A percentile compares a stretch with the other conserved stretches of the same genome.
phyloP scores from a whole-genome alignment of 352 stramenopile species.

The Pythium periplocum region DNA sequence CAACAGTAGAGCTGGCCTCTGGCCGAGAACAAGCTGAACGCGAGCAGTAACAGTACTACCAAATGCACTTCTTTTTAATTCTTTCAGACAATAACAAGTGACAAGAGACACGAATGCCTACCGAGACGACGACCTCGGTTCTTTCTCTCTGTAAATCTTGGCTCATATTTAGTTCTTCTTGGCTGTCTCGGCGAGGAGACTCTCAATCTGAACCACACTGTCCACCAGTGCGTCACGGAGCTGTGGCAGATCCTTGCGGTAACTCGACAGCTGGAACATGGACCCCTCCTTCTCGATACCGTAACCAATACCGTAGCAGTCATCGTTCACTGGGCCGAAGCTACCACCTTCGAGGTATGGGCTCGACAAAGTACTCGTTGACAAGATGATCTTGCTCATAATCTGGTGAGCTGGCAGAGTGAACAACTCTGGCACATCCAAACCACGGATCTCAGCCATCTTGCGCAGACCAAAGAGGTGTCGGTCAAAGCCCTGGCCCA shows the following conservation, averaged over 20 bases:
- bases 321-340: conserved; percentile 86
- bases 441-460: conserved; percentile 58
- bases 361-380: conserved; percentile 86
- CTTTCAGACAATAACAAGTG: too few relatives aligned
- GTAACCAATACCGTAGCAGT: conserved; percentile 90
- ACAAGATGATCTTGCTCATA: conserved; percentile 88
- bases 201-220: conserved; percentile 71
- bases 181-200: conserved; percentile 37
- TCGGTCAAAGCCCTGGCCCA: conserved; percentile 88
- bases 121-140: too few relatives aligned
- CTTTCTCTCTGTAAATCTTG: too few relatives aligned
- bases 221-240: conserved; percentile 70
- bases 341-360: conserved; percentile 81
- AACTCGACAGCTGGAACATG: conserved; percentile 84
- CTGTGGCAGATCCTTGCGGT: conserved; percentile 68
- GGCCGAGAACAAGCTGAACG: too few relatives aligned
- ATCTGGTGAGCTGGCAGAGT: conserved; percentile 68
- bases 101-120: too few relatives aligned
- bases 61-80: too few relatives aligned
- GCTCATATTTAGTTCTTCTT: background rate
- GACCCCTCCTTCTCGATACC: conserved; percentile 79
- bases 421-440: conserved; percentile 69
- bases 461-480: conserved; percentile 79
- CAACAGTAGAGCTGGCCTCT: too few relatives aligned
- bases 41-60: too few relatives aligned